phyloP scores from a whole-genome alignment of 192 early-diverging fungal genomes.

The Chytriomyces hyalinus region DNA sequence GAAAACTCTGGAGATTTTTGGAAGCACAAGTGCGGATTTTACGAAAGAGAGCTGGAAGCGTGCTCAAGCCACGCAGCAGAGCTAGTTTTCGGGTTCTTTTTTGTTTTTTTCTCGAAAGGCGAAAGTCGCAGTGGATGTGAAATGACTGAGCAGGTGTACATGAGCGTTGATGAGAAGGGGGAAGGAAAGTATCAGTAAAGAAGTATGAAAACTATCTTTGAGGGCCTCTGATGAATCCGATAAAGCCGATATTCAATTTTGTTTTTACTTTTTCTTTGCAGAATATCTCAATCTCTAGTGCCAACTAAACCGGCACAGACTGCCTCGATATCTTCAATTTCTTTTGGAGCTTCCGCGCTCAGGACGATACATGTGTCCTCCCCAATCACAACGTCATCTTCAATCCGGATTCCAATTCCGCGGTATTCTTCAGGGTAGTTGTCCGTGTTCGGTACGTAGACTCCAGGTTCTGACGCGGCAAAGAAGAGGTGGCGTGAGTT shows the following conservation, averaged over 20 bases:
- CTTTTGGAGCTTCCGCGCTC: conserved; percentile 79
- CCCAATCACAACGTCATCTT: conserved; percentile 91
- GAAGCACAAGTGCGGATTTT: conserved; percentile 42
- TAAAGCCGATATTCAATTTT: not conserved
- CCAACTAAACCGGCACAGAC: conserved; percentile 31
- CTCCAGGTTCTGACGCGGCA: conserved; percentile 72
- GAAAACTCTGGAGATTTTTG: conserved; percentile 36
- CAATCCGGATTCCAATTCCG: conserved; percentile 92
- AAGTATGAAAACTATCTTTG: not conserved
- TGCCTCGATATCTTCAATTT: conserved; percentile 73
- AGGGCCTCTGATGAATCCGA: not conserved
- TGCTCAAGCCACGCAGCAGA: not conserved
- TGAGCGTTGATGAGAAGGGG: no score
- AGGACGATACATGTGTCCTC: conserved; percentile 68
- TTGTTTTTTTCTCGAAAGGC: no score
- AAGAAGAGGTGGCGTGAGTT: not conserved
- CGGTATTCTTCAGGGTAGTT: conserved; percentile 79
- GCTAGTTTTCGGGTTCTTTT: no score
- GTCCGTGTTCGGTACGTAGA: conserved; percentile 85
- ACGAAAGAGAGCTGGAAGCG: conserved; percentile 37
- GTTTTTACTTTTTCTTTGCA: not conserved
- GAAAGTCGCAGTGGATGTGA: no score
- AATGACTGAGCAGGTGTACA: no score
- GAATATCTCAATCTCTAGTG: not conserved
- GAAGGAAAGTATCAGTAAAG: not conserved